Base-by-base conservation (phyloP, 2,329 filamentous ascomycete species). In the Cytospora schulzeri region DNA sequence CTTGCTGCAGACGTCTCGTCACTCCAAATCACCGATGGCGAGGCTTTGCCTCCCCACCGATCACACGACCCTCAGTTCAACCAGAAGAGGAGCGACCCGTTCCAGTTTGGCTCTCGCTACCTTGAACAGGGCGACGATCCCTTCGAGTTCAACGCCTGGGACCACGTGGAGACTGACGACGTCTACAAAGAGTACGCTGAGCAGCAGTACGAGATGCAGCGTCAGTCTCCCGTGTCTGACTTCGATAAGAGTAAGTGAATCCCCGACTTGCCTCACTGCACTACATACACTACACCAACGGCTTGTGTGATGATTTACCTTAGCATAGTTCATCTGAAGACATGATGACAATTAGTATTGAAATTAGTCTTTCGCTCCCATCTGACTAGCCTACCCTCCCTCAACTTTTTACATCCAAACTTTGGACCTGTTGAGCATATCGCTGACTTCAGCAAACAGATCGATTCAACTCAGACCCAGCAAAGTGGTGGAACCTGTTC, bases 61-160 rank as follows among this genome's bases (percentile, higher is more conserved):
- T 91, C 90, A 26, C 90, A 93, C 76, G 84, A 91, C 72, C 87
- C 91, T 48, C 73, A 79, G 68, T 79, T 89, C 76, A 95, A 93
- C 76, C 82, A 90, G 78, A 98, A 98, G 80, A 87, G 92, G 71
- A 91, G 81, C 74, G 93, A 97, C 74, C 95, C 95, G 22, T 99
- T 98, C 77, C 90, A 96, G 77, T 99, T 99, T 76, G 95, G 95
- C 67, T 95, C 91, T 56, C 91, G 94, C 66, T 91, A 86, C 73
- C 86, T 99, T 59, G 88, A 91, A 72, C 84, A 94, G 76, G 87
- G 88, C 73, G 93, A 97, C 79, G 85, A 98, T 75, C 91, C 96
- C 72, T 99, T 94, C 79, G 91, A 96, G 76, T 97, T 95, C 86
- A 99, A 99, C 77, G 95, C 95, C 45, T 99, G 95, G 95, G 95